Base-by-base conservation (phyloP, 192 early-diverging fungal genomes). In the Tieghemiomyces parasiticus region DNA sequence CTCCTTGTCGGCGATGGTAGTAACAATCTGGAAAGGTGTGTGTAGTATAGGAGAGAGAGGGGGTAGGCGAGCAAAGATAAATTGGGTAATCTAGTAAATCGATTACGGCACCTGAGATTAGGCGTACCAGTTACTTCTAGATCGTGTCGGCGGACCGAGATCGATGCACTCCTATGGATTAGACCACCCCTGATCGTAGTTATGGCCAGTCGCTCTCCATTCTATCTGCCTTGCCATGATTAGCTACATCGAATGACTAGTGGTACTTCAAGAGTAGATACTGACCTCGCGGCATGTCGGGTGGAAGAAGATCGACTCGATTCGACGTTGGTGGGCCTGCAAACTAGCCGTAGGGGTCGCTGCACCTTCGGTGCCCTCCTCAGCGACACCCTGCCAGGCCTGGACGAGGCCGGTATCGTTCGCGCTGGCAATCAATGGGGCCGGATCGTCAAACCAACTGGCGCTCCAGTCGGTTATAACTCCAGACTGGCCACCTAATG, bases 381-480 rank as follows among this genome's bases (percentile, higher is more conserved):
- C 29, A 29, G 26, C 19, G 32, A 10, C 52, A 30, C 29, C 28
- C 8, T 32, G 20, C 24, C 28, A n/a, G 8, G 29, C 26, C 52
- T 20, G 20, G 28, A 32, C 28, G 0, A 28, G 29, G 28, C n/a
- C 29, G 20, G 20, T 30, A 19, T 19, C 52, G 52, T 29, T 32
- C n/a, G n/a, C 32, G 32, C 28, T 54, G 19, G 28, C 52, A 9
- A 30, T 30, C 4, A 16, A 25, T 6, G 29, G 26, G 26, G 32
- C 19, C 52, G n/a, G 52, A 20, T 3, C 28, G 28, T 32, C 20
- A 54, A 54, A 54, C 24, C 24, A 29, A 10, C 24, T 28, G 28
- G 32, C 29, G 28, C 32, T 30, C 52, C 52, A 54, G 58, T 59
- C 58, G 44, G 42, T 29, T 31, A 59, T n/a, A 4, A 35, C 22